Base-by-base conservation (phyloP, 2,329 filamentous ascomycete genomes). In the Sporothrix inflata region DNA sequence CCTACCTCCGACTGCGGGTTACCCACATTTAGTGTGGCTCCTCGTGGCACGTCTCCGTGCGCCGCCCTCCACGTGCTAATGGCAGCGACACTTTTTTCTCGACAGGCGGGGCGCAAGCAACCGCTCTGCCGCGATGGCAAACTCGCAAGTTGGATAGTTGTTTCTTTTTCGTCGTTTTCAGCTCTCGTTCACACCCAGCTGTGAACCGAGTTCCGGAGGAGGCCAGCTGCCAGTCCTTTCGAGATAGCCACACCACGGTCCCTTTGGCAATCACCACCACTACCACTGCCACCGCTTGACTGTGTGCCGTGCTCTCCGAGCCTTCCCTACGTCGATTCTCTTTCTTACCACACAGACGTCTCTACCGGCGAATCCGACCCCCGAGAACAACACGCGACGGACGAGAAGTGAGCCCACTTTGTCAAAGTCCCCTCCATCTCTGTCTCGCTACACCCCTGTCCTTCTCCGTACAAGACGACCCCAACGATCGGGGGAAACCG, bases 21-120 rank as follows among this genome's bases (percentile, higher is more conserved):
- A 40, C 38, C 57, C 57, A 42, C 34, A 12, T 61, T 38, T 61
- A 19, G 21, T 47, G 61, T 63, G 61, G 14, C 16, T 30, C 42
- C 40, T 45, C 14, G 61, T 65, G 61, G 40, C 61, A 65, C 38
- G 21, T 47, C 14, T 65, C 61, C 57, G 34, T 42, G 34, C 21
- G 57, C 34, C 57, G 53, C 45, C 45, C 14, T 2, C 49, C 49
- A 24, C 24, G n/a, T 24, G 21, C n/a, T n/a, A 38, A 8, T 38
- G 24, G 51, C 27, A 8, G 53, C 42, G 4, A 16, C 6, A 34
- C 14, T 12, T 1, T 57, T 57, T 30, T 19, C 14, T 47, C 42
- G 42, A 47, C 42, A 16, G 42, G 42, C 49, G 49, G n/a, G 19
- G n/a, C 9, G n/a, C n/a, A 16, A 6, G 34, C 19, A 42, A 21